Percentiles rank a stretch among this genome's conserved stretches.
phyloP scores from a whole-genome alignment of 192 early-diverging fungal species.

The Obelidium mucronatum region DNA sequence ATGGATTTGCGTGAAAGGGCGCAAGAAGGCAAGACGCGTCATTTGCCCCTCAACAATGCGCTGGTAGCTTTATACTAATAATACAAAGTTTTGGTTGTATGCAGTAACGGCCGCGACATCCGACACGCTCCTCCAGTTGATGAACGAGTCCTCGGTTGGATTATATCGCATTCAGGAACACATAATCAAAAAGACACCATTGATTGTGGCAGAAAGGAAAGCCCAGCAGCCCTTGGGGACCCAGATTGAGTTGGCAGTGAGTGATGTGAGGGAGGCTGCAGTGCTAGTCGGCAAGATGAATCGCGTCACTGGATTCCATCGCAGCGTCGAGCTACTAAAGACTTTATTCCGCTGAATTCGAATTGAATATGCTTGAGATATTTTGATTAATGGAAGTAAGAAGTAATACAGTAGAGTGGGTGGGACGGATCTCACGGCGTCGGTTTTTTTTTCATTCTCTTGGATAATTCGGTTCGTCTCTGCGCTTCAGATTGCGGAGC shows the following conservation, averaged over 20 bases:
- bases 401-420: no score
- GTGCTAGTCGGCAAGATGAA: constrained; percentile 6
- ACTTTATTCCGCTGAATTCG: background rate
- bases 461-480: no score
- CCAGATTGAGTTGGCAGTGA: background rate
- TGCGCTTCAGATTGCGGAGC: no score
- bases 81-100: no score
- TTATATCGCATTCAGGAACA: constrained; percentile 57
- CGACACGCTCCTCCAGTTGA: constrained; percentile 51
- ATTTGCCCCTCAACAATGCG: no score
- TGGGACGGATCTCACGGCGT: no score
- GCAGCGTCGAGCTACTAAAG: background rate
- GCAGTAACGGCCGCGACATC: constrained; percentile 8
- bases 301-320: background rate
- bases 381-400: no score
- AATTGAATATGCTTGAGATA: no score
- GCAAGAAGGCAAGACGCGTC: no score
- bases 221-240: background rate
- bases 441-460: no score
- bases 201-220: constrained; percentile 35
- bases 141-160: constrained; percentile 53
- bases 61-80: no score
- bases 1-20: no score
- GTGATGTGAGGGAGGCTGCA: background rate
- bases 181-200: constrained; percentile 46